Evolutionary conservation across 495 filamentous ascomycete species (phyloP), one percentile per base, ranked within the genome.

Genomic region (Tuber borchii): DNA sequence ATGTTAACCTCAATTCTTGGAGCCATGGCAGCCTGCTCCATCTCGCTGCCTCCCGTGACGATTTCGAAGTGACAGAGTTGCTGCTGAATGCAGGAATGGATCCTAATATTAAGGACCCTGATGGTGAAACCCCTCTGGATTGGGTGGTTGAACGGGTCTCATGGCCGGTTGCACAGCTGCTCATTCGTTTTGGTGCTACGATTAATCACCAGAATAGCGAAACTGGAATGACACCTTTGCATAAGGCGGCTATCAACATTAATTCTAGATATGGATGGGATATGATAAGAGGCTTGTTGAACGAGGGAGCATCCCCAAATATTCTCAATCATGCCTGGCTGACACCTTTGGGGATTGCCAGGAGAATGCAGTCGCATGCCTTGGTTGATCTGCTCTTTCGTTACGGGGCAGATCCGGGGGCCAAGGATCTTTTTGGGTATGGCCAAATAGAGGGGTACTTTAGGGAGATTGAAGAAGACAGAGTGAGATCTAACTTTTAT

Each of bases 401-500:
- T 65, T 65, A 65, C 56, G 56, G 56, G 4, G 56, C 56, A 12
- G 56, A 65, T 19, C 26, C 34, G 16, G 56, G 31, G 26, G 31
- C 56, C 6, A 31, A 31, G 56, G 56, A 65, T 65, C 26, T 65
- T 34, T 65, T 65, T 65, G 56, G 56, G 26, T 65, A 65, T 17
- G 56, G 56, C 26, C 56, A 65, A 31, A 65, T 65, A 65, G 56
- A 65, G 17, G 56, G 56, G 26, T 65, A 65, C 26, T 65, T 65
- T 19, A 17, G 56, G 26, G 56, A 65, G 56, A 65, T 65, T 34
- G 56, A 31, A 10, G 56, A 65, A 34, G 31, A 34, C 17, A 65
- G 56, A 65, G 56, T 65, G 56, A 65, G 56, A 19, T 31, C 14
- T 1, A 65, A 1, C 5, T 65, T 34, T 26, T 65, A 65, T 65